phyloP scores from a whole-genome alignment of 2,329 filamentous ascomycete species.

The Diatrype stigma region DNA sequence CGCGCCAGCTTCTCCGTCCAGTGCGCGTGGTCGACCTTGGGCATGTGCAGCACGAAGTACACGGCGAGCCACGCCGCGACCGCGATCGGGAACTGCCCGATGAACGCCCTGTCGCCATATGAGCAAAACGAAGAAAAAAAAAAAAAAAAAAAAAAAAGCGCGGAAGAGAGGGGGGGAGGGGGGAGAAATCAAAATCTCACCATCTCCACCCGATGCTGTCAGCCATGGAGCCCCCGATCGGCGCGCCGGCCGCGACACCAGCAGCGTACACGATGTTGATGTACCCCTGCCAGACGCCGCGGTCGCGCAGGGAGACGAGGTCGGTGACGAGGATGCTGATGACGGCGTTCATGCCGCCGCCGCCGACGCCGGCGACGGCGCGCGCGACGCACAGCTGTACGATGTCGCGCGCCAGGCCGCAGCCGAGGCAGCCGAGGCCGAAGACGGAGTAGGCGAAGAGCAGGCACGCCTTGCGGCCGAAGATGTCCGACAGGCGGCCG shows the following conservation, averaged over 20 bases:
- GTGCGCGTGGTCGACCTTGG: slow-evolving; percentile 51
- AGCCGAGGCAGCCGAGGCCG: slow-evolving; percentile 42
- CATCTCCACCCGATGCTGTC: slow-evolving; percentile 29
- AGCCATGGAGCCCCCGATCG: slow-evolving; percentile 27
- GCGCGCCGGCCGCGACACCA: slow-evolving; percentile 30
- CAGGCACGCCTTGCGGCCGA: slow-evolving; percentile 39
- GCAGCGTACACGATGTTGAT: slow-evolving; percentile 29
- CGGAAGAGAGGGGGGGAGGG: no score
- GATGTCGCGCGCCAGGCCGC: slow-evolving; percentile 36
- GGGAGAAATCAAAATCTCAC: neutral
- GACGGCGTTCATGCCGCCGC: slow-evolving; percentile 33
- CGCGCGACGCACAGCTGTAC: slow-evolving; percentile 37
- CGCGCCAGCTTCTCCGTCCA: slow-evolving; percentile 63
- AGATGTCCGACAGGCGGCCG: slow-evolving; percentile 44
- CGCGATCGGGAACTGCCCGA: slow-evolving; percentile 66
- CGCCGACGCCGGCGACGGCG: slow-evolving; percentile 38
- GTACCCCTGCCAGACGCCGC: slow-evolving; percentile 38
- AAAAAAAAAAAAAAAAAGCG: slow-evolving; percentile 7
- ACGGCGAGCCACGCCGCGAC: slow-evolving; percentile 62
- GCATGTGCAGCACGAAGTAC: slow-evolving; percentile 57
- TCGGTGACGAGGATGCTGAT: slow-evolving; percentile 47
- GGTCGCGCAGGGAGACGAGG: slow-evolving; percentile 42
- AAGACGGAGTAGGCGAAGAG: slow-evolving; percentile 40
- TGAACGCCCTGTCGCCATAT: slow-evolving; percentile 54
- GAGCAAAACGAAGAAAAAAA: slow-evolving; percentile 6